phyloP scores from a whole-genome alignment of 2,329 filamentous ascomycete genomes.

The Magnaporthiopsis incrustans region DNA sequence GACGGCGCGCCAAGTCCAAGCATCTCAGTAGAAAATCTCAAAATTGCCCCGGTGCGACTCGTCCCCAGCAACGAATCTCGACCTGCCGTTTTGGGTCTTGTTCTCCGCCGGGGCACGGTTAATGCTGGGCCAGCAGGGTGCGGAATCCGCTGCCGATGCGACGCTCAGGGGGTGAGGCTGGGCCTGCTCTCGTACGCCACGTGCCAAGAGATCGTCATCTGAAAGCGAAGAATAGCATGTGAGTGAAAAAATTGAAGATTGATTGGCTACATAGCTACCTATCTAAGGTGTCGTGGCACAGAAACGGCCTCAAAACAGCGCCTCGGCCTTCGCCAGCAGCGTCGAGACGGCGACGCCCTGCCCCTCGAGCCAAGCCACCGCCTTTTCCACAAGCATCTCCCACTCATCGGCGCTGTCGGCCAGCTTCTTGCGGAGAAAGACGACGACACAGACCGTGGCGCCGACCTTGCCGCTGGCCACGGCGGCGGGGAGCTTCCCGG shows the following conservation, averaged over 20 bases:
- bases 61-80: neutral
- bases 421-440: slow-evolving; percentile 39
- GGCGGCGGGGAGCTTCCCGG: slow-evolving; percentile 6
- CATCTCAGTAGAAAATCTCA: neutral
- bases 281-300: too few species aligned
- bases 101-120: too few species aligned
- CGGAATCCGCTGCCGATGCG: neutral
- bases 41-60: neutral
- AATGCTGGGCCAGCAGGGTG: neutral
- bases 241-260: too few species aligned
- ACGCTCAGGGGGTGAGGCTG: neutral
- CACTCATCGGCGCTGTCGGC: slow-evolving; percentile 43
- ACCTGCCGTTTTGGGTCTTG: neutral
- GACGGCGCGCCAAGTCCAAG: neutral
- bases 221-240: too few species aligned
- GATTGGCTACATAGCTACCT: too few species aligned
- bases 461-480: slow-evolving; percentile 10
- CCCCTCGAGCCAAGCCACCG: slow-evolving; percentile 9
- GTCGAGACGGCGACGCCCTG: slow-evolving; percentile 2
- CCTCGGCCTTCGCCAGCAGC: neutral
- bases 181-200: neutral
- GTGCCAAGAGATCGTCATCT: too few species aligned
- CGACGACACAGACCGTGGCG: slow-evolving; percentile 34
- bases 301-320: neutral
- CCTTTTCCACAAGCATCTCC: slow-evolving; percentile 44